Base-by-base conservation (phyloP, 2,329 filamentous ascomycete genomes). In the Trichoderma hamatum region DNA sequence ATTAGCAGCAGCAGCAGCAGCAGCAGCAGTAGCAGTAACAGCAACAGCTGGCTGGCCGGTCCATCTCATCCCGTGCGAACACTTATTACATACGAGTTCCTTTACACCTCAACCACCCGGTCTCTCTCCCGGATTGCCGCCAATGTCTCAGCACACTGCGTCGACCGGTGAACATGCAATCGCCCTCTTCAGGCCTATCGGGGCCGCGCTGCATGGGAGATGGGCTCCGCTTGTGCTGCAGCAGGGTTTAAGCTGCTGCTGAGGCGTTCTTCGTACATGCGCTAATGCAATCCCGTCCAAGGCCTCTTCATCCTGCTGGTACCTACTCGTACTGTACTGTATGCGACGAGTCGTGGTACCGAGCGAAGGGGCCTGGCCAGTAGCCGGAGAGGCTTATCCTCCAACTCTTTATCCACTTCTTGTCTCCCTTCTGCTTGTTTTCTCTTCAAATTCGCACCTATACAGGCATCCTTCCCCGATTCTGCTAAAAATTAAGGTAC, bases 151-250 rank as follows among this genome's bases (percentile, higher is more conserved):
- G 32, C 51, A 56, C 30, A 28, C 51, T 43, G 51, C 34, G 46
- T 43, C 39, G 52, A 65, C 62, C 62, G 62, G 62, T 56, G 52
- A 56, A 52, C 62, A 61, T 61, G 62, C 62, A 65, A 64, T 64
- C 52, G 52, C 62, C 52, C 62, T 49, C 34, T 26, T 36, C 51
- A 65, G 54, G 62, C 51, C 62, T 65, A 56, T 65, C 62, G 62
- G 62, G 62, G 56, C 39, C 51, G 51, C 24, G 52, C 52, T 39
- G 61, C 62, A 55, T 34, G 34, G 26, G 26, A 24, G 51, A 65
- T 21, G n/a, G 13, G 52, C 52, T 32, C 62, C 62, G 62, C 62
- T 51, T 32, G 34, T 65, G 62, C 51, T 34, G 54, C 36, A 43
- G 58, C 58, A 49, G 58, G 58, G 46, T 61, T 49, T 43, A 19